Conservation (phyloP, 2,329 filamentous ascomycete genomes). For the Elsinoe australis region DNA sequence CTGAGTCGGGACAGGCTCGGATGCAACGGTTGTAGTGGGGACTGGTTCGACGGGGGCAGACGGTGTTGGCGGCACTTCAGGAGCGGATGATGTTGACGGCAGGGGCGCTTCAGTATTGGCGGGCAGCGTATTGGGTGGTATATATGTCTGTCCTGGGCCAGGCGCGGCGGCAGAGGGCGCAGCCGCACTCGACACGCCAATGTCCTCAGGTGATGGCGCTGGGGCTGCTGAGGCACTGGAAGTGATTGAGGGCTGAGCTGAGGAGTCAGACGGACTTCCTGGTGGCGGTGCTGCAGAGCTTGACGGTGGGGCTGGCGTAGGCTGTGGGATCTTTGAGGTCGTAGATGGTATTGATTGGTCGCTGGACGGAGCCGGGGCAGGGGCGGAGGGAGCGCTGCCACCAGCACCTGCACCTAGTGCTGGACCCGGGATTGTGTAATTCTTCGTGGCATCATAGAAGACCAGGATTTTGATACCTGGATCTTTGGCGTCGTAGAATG, state of each 20-base stretch:
- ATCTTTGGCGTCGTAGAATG: slow-evolving; percentile 4
- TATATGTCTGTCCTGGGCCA: neutral
- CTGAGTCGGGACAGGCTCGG: neutral
- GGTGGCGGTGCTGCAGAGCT: neutral
- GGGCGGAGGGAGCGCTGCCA: neutral
- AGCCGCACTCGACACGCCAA: too few species aligned
- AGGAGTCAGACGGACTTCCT: too few species aligned
- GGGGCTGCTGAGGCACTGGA: too few species aligned
- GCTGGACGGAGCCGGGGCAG: neutral
- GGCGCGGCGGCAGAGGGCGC: neutral
- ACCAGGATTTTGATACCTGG: slow-evolving; percentile 6
- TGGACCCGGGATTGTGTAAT: slow-evolving; percentile 10
- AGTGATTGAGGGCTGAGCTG: too few species aligned
- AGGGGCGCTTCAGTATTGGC: neutral
- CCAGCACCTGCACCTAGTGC: slow-evolving; percentile 3
- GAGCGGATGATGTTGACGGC: neutral
- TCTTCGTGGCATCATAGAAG: slow-evolving; percentile 12
- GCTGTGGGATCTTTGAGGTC: neutral
- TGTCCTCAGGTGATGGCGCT: too few species aligned
- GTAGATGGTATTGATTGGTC: too few species aligned
- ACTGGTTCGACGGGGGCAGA: neutral
- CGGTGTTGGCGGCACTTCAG: neutral
- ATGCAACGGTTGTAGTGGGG: neutral
- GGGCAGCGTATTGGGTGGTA: slow-evolving; percentile 1
- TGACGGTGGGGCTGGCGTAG: neutral